A percentile compares a stretch with the other conserved stretches of the same genome.
Conservation (phyloP, 139 green algal genomes). For the Tetraselmis striata region DNA sequence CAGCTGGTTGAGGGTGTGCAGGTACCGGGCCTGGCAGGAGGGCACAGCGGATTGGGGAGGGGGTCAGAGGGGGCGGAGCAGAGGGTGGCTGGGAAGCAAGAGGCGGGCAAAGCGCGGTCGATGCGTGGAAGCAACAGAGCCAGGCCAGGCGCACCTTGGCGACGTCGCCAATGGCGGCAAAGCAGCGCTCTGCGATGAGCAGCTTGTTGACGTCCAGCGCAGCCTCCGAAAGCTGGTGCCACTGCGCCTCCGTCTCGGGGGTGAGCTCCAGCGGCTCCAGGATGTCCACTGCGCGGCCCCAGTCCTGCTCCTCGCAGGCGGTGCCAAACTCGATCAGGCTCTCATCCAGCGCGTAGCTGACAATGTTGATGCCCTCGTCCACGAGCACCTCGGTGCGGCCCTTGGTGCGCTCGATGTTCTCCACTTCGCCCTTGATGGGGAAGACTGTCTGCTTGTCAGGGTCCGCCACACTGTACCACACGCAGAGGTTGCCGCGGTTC, state of each 20-base stretch:
- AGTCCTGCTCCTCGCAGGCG: constrained; percentile 30
- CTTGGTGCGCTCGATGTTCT: constrained; percentile 33
- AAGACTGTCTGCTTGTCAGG: constrained; percentile 56
- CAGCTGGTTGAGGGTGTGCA: constrained; percentile 46
- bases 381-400: constrained; percentile 72
- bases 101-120: no score
- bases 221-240: constrained; percentile 47
- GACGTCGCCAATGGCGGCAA: constrained; percentile 62
- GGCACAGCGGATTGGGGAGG: no score
- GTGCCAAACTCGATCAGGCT: constrained; percentile 41
- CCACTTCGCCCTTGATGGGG: constrained; percentile 57
- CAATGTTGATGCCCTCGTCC: constrained; percentile 56
- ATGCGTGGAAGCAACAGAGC: no score
- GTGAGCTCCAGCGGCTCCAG: constrained; percentile 67
- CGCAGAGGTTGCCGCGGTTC: constrained; percentile 59
- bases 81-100: no score
- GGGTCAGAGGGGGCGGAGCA: no score
- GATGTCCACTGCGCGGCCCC: constrained; percentile 37
- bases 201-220: constrained; percentile 39
- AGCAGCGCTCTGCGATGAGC: constrained; percentile 70
- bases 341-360: constrained; percentile 70
- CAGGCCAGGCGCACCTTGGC: constrained; percentile 16
- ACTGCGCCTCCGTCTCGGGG: constrained; percentile 72
- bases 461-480: constrained; percentile 75
- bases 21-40: constrained; percentile 43